Evolutionary conservation across 2,329 filamentous ascomycete species (phyloP).

Genomic region (Xylaria multiplex): DNA sequence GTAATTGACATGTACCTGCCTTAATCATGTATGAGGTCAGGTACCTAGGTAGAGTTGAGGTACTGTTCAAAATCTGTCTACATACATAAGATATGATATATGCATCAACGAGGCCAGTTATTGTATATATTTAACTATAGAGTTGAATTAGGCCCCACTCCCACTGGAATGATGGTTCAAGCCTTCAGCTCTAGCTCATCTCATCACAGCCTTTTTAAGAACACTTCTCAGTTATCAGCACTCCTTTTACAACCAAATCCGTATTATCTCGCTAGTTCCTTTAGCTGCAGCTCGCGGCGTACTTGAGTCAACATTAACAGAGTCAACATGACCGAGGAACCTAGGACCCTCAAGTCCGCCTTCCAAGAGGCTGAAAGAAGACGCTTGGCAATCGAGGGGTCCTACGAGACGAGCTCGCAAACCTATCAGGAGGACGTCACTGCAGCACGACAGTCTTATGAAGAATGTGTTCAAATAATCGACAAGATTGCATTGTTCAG

Average conservation of each 20-base stretch:
- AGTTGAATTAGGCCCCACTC: background rate
- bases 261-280: background rate
- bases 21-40: too few species aligned
- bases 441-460: slow-evolving; percentile 74
- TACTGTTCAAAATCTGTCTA: background rate
- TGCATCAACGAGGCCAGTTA: too few species aligned
- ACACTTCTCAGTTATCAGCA: slow-evolving; percentile 11
- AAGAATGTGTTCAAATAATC: slow-evolving; percentile 76
- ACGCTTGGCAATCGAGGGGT: slow-evolving; percentile 68
- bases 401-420: slow-evolving; percentile 72
- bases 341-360: slow-evolving; percentile 61
- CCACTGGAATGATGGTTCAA: too few species aligned
- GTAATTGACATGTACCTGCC: too few species aligned
- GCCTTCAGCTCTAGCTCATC: background rate
- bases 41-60: too few species aligned
- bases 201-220: background rate
- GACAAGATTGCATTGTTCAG: slow-evolving; percentile 84
- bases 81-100: background rate
- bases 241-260: background rate
- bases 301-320: slow-evolving; percentile 8
- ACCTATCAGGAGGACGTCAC: slow-evolving; percentile 74
- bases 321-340: slow-evolving; percentile 53
- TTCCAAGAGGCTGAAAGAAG: slow-evolving; percentile 62
- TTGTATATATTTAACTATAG: slow-evolving; percentile 5
- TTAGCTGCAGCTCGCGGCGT: background rate